Conservation (phyloP, 179 eudicot species). For the Vitellaria paradoxa region DNA sequence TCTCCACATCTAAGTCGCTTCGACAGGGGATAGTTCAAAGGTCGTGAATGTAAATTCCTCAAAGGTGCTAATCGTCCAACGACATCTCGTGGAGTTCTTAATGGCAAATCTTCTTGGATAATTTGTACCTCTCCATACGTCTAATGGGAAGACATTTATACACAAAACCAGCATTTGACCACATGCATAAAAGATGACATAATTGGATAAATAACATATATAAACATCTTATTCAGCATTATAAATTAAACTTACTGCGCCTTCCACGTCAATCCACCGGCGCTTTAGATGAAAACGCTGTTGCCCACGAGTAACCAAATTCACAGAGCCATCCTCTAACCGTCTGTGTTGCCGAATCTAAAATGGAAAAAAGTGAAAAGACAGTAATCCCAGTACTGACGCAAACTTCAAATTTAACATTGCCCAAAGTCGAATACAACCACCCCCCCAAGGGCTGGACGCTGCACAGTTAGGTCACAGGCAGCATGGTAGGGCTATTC, state of each 20-base stretch:
- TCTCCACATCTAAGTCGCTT: conserved; percentile 27
- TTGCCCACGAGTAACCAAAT: conserved; percentile 85
- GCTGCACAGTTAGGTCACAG: not conserved
- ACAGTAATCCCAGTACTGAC: not conserved
- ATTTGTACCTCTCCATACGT: conserved; percentile 83
- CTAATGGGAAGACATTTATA: conserved; percentile 31
- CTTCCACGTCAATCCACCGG: conserved; percentile 77
- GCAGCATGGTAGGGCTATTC: not conserved
- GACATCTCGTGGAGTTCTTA: conserved; percentile 83
- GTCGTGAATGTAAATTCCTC: not conserved
- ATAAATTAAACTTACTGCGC: conserved; percentile 56
- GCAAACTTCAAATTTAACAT: not conserved
- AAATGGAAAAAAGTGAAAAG: conserved; percentile 14
- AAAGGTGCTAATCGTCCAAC: conserved; percentile 51
- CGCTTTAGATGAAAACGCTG: conserved; percentile 83
- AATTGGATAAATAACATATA: not conserved
- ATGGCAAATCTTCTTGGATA: conserved; percentile 77
- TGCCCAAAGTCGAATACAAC: not conserved
- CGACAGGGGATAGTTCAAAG: conserved; percentile 23
- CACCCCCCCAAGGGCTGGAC: not conserved
- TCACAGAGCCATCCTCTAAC: conserved; percentile 90
- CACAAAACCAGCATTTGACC: conserved; percentile 3
- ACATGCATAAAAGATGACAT: conserved; percentile 6
- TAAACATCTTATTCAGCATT: conserved; percentile 7
- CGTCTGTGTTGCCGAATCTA: conserved; percentile 82